Conservation (phyloP, 768 basidiomycete species). For the Russula abietina region DNA sequence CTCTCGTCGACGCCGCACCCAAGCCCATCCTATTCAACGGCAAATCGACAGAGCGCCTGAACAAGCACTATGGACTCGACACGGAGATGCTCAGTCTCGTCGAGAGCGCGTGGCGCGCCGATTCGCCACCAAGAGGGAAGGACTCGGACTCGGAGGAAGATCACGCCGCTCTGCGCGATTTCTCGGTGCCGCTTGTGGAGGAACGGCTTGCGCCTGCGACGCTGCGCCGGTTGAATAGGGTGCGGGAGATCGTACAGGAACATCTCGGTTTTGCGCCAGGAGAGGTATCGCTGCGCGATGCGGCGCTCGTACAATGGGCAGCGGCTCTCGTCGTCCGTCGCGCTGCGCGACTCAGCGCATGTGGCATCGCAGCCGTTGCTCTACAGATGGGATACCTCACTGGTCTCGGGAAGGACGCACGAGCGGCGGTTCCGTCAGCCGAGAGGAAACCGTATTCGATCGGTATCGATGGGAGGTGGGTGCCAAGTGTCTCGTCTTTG, state of each 20-base stretch:
- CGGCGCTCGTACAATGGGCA: slow-evolving; percentile 75
- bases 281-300: slow-evolving; percentile 43
- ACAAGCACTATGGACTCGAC: slow-evolving; percentile 92
- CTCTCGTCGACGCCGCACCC: slow-evolving; percentile 73
- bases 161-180: slow-evolving; percentile 11
- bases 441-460: slow-evolving; percentile 58
- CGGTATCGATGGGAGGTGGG: slow-evolving; percentile 89
- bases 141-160: background rate
- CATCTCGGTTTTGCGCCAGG: slow-evolving; percentile 53
- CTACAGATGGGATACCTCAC: slow-evolving; percentile 74
- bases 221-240: slow-evolving; percentile 42
- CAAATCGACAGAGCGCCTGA: slow-evolving; percentile 61
- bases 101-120: slow-evolving; percentile 67
- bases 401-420: slow-evolving; percentile 36
- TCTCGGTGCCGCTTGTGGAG: slow-evolving; percentile 11
- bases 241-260: slow-evolving; percentile 56
- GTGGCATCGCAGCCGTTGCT: slow-evolving; percentile 81
- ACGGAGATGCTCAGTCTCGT: slow-evolving; percentile 86
- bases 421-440: slow-evolving; percentile 13
- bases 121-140: slow-evolving; percentile 16
- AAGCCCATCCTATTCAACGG: slow-evolving; percentile 74
- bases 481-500: slow-evolving; percentile 1
- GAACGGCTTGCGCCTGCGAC: slow-evolving; percentile 21
- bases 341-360: slow-evolving; percentile 77
- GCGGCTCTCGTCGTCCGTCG: slow-evolving; percentile 71